A percentile compares a stretch with the other conserved stretches of the same genome.
Evolutionary conservation across 805 yeast species (phyloP).

Genomic region (Cyberlindnera mississippiensis): DNA sequence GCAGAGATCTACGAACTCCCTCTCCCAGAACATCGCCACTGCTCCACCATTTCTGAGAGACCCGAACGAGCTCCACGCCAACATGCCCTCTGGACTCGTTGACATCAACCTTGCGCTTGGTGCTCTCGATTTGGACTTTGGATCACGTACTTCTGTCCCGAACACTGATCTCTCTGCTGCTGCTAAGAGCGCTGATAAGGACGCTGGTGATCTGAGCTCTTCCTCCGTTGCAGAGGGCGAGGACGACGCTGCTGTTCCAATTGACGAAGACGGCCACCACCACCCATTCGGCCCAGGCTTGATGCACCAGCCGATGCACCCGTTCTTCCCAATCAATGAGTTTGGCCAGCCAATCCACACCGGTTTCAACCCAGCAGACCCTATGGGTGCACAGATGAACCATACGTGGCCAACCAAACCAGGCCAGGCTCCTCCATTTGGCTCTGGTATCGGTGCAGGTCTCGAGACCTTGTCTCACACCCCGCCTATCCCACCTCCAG

Average conservation of each 20-base stretch:
- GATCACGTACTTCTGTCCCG: slow-evolving; percentile 2
- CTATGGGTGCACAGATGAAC: slow-evolving; percentile 14
- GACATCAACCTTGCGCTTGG: slow-evolving; percentile 27
- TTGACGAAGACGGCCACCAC: slow-evolving; percentile 1
- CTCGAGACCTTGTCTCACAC: slow-evolving; percentile 20
- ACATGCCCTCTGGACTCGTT: slow-evolving; percentile 21
- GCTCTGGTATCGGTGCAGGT: slow-evolving; percentile 10
- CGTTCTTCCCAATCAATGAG: slow-evolving; percentile 27
- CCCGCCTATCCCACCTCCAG: slow-evolving; percentile 25
- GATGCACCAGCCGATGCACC: slow-evolving; percentile 25
- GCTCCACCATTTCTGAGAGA: slow-evolving; percentile 27
- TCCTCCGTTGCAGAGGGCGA: slow-evolving; percentile 10
- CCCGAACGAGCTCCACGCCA: slow-evolving; percentile 8
- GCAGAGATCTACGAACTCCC: slow-evolving; percentile 22
- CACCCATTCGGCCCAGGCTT: slow-evolving; percentile 17
- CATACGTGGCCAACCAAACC: slow-evolving; percentile 25
- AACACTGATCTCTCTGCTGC: background rate
- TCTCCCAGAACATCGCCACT: slow-evolving; percentile 19
- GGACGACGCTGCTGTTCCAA: background rate
- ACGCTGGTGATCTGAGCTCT: slow-evolving; percentile 6
- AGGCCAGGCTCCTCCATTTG: slow-evolving; percentile 20
- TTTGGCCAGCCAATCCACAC: slow-evolving; percentile 28
- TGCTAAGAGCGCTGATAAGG: slow-evolving; percentile 3
- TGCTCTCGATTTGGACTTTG: slow-evolving; percentile 26
- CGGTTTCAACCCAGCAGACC: slow-evolving; percentile 19